phyloP scores from a whole-genome alignment of 257 asterid species.

The Salvia splendens region DNA sequence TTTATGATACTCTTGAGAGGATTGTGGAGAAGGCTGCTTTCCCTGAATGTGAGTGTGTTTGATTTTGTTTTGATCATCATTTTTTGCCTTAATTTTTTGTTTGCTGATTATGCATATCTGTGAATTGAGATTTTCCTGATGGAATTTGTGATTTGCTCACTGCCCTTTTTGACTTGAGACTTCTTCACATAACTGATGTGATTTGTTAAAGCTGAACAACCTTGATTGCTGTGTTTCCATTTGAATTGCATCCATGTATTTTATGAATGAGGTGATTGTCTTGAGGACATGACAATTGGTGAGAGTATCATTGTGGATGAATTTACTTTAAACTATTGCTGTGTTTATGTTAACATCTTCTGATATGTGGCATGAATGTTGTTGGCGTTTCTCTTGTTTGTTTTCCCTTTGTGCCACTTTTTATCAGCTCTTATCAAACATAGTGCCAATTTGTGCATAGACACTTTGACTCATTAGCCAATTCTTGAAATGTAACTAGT shows the following conservation, averaged over 20 bases:
- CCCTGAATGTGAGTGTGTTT: slow-evolving; percentile 71
- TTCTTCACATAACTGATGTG: slow-evolving; percentile 15
- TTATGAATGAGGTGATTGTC: not conserved
- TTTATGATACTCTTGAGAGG: slow-evolving; percentile 84
- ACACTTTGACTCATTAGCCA: not conserved
- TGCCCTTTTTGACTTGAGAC: not conserved
- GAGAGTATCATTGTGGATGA: too few species aligned
- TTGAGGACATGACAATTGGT: not conserved
- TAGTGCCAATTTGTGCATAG: too few species aligned
- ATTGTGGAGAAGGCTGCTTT: slow-evolving; percentile 67
- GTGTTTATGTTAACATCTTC: not conserved
- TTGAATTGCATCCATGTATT: not conserved
- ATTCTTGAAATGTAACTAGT: not conserved
- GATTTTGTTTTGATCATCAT: too few species aligned
- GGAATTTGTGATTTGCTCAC: not conserved
- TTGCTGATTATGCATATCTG: too few species aligned
- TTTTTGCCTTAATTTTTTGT: too few species aligned
- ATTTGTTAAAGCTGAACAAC: not conserved
- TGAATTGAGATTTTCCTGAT: too few species aligned
- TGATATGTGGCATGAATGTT: too few species aligned
- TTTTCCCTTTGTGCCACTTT: too few species aligned
- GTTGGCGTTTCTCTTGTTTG: not conserved
- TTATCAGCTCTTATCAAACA: too few species aligned
- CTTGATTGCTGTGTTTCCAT: not conserved
- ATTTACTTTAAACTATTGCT: not conserved